These are phyloP conservation scores for Eucalyptus leucophloia DNA, from an alignment of 345 rosid genomes.

Conservation along the genomic window DNA sequence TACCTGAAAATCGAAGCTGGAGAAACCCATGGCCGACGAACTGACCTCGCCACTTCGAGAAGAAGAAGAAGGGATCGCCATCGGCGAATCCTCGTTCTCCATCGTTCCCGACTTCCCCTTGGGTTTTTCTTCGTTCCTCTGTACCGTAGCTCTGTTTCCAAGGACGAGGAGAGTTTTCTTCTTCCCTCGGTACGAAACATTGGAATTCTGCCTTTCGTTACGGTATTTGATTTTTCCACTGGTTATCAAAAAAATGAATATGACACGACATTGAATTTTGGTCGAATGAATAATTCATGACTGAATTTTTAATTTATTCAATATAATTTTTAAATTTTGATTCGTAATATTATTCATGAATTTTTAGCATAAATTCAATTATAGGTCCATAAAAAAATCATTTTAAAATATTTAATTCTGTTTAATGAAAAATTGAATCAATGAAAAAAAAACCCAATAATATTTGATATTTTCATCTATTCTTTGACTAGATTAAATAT, in stretches of 20 bases:
- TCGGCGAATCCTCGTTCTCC: background rate
- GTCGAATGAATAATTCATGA: rapidly evolving
- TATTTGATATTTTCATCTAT: background rate
- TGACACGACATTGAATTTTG: too few relatives aligned
- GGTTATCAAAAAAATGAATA: background rate
- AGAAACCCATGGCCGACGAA: background rate
- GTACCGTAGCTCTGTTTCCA: background rate
- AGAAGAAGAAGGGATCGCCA: background rate
- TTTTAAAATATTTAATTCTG: rapidly evolving
- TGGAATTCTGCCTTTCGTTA: background rate
- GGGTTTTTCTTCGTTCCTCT: background rate
- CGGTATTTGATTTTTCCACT: background rate
- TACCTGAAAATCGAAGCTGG: constrained; percentile 8
- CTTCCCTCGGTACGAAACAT: background rate
- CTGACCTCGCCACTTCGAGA: background rate
- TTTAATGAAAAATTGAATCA: too few relatives aligned
- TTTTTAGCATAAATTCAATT: too few relatives aligned
- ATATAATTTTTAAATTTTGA: too few relatives aligned
- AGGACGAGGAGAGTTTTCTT: background rate
- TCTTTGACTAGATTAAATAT: too few relatives aligned
- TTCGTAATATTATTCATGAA: rapidly evolving
- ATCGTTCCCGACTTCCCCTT: background rate
- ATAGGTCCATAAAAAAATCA: too few relatives aligned
- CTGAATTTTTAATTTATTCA: too few relatives aligned
- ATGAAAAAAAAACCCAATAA: too few relatives aligned